These are phyloP conservation scores for Candida tammaniensis DNA, from an alignment of 805 yeast species.

Conservation along the genomic window DNA sequence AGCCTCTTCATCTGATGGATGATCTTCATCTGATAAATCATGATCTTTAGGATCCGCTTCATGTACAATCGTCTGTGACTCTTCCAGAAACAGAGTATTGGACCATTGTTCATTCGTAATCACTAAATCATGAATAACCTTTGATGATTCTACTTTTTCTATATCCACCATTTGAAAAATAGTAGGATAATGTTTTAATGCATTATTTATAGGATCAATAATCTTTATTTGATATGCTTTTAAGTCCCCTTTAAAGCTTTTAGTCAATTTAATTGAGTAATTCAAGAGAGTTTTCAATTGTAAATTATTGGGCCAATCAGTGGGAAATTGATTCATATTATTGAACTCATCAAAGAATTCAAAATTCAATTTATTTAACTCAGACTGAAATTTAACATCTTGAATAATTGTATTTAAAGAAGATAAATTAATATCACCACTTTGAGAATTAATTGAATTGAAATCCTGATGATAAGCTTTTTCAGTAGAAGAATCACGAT, in stretches of 20 bases:
- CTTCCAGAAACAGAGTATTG: neutral
- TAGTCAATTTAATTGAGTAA: constrained; percentile 25
- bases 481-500: constrained; percentile 45
- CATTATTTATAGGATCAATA: constrained; percentile 8
- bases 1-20: constrained; percentile 10
- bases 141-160: constrained; percentile 13
- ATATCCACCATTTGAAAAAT: constrained; percentile 25
- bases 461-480: constrained; percentile 53
- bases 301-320: constrained; percentile 29
- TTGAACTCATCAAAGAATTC: constrained; percentile 2
- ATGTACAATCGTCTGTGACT: neutral
- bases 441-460: constrained; percentile 27
- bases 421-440: constrained; percentile 26
- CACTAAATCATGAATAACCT: constrained; percentile 6
- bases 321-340: constrained; percentile 4
- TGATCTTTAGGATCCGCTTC: neutral
- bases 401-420: constrained; percentile 55
- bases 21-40: constrained; percentile 6
- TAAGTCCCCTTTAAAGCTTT: constrained; percentile 5
- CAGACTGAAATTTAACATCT: constrained; percentile 55
- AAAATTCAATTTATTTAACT: constrained; percentile 26
- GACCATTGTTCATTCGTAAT: constrained; percentile 3
- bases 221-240: constrained; percentile 4
- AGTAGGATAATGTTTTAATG: constrained; percentile 21
- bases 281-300: constrained; percentile 28